Conservation (phyloP, 345 rosid genomes). For the Stellera chamaejasme region DNA sequence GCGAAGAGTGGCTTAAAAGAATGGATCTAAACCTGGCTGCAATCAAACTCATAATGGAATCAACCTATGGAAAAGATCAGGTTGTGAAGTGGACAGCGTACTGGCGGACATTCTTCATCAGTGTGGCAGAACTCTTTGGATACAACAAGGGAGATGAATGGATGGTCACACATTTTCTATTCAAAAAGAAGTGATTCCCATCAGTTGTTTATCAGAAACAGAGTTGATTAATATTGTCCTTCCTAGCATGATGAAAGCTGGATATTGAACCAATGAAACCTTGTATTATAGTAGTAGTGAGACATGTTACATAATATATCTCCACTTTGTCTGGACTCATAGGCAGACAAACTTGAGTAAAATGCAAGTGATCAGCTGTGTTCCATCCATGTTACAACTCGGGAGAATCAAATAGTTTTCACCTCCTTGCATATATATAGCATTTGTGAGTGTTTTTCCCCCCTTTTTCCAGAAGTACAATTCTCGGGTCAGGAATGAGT, state of each 20-base stretch:
- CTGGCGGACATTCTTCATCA: slow-evolving; percentile 80
- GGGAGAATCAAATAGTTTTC: too few relatives aligned
- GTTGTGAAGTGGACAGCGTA: slow-evolving; percentile 81
- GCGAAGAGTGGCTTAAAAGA: slow-evolving; percentile 85
- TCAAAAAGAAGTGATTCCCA: slow-evolving; percentile 55
- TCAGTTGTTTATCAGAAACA: too few relatives aligned
- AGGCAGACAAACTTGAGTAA: too few relatives aligned
- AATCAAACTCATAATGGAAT: slow-evolving; percentile 60
- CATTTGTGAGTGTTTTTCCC: too few relatives aligned
- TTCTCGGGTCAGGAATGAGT: slow-evolving; percentile 1
- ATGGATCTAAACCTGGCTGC: slow-evolving; percentile 54
- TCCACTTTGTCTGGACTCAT: too few relatives aligned
- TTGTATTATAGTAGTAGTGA: not conserved
- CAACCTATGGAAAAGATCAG: slow-evolving; percentile 69
- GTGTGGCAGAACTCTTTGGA: slow-evolving; percentile 81
- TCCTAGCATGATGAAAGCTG: too few relatives aligned
- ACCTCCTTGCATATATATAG: too few relatives aligned
- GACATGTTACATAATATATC: not conserved
- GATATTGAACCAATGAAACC: not conserved
- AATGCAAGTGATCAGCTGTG: too few relatives aligned
- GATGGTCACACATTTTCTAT: slow-evolving; percentile 72
- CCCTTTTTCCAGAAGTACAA: too few relatives aligned
- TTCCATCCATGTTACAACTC: too few relatives aligned
- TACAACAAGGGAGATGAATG: slow-evolving; percentile 87
- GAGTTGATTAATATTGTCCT: too few relatives aligned